Conservation (phyloP, 768 basidiomycete species). For the Hericium alpestre region DNA sequence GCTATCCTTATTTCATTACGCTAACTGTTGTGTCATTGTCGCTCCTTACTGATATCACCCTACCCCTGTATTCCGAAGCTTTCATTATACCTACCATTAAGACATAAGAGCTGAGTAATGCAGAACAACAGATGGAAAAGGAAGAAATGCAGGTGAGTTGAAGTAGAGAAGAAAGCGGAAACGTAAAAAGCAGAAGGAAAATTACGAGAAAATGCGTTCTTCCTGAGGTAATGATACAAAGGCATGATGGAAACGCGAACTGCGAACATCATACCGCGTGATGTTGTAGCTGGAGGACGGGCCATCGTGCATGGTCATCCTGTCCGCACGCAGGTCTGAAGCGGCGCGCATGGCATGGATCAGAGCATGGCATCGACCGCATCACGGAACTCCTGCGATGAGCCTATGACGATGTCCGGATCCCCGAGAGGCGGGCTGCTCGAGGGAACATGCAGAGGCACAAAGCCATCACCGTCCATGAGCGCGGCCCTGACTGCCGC, state of each 20-base stretch:
- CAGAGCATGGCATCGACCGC: constrained; percentile 14
- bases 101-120: too few species aligned
- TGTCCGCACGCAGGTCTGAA: too few species aligned
- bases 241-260: too few species aligned
- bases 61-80: not conserved
- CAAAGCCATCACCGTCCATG: constrained; percentile 3
- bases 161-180: not conserved
- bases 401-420: constrained; percentile 3
- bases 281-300: too few species aligned
- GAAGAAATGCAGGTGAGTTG: not conserved
- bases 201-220: too few species aligned
- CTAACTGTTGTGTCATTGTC: too few species aligned
- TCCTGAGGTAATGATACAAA: too few species aligned
- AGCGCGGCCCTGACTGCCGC: not conserved
- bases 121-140: not conserved
- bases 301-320: too few species aligned
- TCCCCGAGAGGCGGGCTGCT: constrained; percentile 1
- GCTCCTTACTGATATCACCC: not conserved
- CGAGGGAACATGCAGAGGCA: not conserved
- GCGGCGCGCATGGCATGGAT: not conserved
- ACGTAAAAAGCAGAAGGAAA: not conserved
- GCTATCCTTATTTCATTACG: too few species aligned
- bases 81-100: not conserved
- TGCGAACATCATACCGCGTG: too few species aligned
- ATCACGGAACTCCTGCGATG: constrained; percentile 16